Percentiles rank a stretch among this genome's conserved stretches.
Conservation (phyloP, 495 filamentous ascomycete species). For the Aspergillus ostianus region DNA sequence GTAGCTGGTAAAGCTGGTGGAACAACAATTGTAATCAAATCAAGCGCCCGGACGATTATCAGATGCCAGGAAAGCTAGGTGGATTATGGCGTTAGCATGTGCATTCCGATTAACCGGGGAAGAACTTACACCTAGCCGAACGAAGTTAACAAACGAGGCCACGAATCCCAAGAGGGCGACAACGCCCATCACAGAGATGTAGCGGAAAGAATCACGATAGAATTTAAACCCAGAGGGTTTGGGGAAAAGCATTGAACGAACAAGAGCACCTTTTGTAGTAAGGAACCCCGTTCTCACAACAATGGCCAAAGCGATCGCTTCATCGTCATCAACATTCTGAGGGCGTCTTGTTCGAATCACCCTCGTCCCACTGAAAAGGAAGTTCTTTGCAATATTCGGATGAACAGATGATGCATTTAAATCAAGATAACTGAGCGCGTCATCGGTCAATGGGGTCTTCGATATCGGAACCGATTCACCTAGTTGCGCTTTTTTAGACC, state of each 20-base stretch:
- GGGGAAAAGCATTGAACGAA: slow-evolving; percentile 98
- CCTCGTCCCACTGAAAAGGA: slow-evolving; percentile 93
- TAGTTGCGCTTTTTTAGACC: slow-evolving; percentile 30
- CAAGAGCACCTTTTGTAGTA: slow-evolving; percentile 93
- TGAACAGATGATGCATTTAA: slow-evolving; percentile 74
- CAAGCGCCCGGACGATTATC: slow-evolving; percentile 87
- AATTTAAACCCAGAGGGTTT: slow-evolving; percentile 98
- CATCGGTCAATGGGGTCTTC: slow-evolving; percentile 82
- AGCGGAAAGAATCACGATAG: slow-evolving; percentile 95
- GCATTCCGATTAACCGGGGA: background rate
- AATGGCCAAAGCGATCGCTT: slow-evolving; percentile 88
- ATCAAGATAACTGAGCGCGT: slow-evolving; percentile 70
- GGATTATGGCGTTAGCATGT: slow-evolving; percentile 21
- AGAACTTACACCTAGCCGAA: slow-evolving; percentile 64
- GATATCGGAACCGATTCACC: slow-evolving; percentile 97
- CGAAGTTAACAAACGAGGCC: slow-evolving; percentile 89
- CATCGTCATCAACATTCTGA: slow-evolving; percentile 79
- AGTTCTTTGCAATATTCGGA: slow-evolving; percentile 77
- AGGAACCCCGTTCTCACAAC: slow-evolving; percentile 93
- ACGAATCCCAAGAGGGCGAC: slow-evolving; percentile 86
- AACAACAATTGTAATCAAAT: slow-evolving; percentile 97
- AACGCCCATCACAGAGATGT: slow-evolving; percentile 95
- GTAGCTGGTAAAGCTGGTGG: slow-evolving; percentile 97
- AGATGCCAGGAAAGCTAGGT: slow-evolving; percentile 77
- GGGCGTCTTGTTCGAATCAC: slow-evolving; percentile 87